Evolutionary conservation across 1,284 basidiomycete genomes (phyloP).

Genomic region (Leucoagaricus sp.): DNA sequence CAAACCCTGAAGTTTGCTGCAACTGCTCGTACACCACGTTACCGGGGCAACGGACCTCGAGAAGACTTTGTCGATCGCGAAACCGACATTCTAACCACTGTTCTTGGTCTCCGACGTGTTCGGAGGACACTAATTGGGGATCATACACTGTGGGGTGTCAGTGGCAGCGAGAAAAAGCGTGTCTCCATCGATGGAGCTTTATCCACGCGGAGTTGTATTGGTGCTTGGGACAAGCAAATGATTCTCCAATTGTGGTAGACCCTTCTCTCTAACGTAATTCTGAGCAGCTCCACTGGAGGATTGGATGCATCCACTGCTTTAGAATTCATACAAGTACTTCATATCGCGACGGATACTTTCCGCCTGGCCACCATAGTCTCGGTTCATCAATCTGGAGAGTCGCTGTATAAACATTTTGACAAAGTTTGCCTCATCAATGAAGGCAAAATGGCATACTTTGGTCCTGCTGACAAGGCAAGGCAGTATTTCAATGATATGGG

Average conservation of each 20-base stretch:
- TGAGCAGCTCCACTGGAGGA: slow-evolving; percentile 50
- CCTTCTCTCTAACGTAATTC: neutral
- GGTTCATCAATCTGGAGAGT: slow-evolving; percentile 73
- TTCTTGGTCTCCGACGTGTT: slow-evolving; percentile 69
- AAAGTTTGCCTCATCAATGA: slow-evolving; percentile 62
- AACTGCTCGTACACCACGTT: slow-evolving; percentile 52
- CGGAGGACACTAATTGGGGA: slow-evolving; percentile 68
- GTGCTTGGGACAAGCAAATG: slow-evolving; percentile 73
- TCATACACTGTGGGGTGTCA: slow-evolving; percentile 72
- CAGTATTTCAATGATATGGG: slow-evolving; percentile 74
- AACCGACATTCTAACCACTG: slow-evolving; percentile 59
- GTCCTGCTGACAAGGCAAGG: slow-evolving; percentile 58
- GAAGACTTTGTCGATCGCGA: slow-evolving; percentile 41
- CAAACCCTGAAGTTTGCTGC: slow-evolving; percentile 63
- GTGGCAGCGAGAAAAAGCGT: slow-evolving; percentile 83
- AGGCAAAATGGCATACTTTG: slow-evolving; percentile 76
- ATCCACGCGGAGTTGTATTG: slow-evolving; percentile 57
- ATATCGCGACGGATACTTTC: slow-evolving; percentile 60
- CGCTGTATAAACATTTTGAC: slow-evolving; percentile 63
- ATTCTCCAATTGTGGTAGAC: neutral
- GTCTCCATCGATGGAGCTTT: slow-evolving; percentile 77
- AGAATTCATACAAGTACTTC: slow-evolving; percentile 62
- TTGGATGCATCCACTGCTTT: slow-evolving; percentile 71
- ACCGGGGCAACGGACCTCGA: slow-evolving; percentile 43
- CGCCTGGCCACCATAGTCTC: slow-evolving; percentile 60